Base-by-base conservation (phyloP, 2,329 filamentous ascomycete species). In the Seiridium unicorne region DNA sequence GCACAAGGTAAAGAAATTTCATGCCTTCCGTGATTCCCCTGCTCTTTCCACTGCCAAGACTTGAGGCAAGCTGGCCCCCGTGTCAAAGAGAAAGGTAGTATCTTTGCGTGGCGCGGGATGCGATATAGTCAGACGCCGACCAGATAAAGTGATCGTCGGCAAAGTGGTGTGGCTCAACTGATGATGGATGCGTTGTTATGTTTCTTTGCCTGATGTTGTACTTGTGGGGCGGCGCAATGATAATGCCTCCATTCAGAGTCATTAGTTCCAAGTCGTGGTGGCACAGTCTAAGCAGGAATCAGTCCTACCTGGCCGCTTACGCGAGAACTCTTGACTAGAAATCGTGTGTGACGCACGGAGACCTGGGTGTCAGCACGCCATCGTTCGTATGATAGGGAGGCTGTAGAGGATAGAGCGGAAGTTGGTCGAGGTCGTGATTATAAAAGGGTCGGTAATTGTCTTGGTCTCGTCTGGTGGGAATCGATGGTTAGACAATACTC, bases 201-300 rank as follows among this genome's bases (percentile, higher is more conserved):
- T 26, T 26, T 26, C 18, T 26, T 26, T 26, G 18, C 18, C 18
- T 26, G 18, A 26, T 2, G 18, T 26, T 26, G 18, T 26, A 26
- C 18, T 26, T 26, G 38, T 7, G 55, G 40, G 55, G 11, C 40
- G 55, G 55, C 34, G 31, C 40, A 48, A 57, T 10, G 55, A 57
- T 47, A 57, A 57, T 57, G 40, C 55, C 44, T 57, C 55, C 55
- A 57, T 46, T 47, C 55, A 47, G n/a, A 57, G 44, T 38, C 11
- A 4, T 35, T 26, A 18, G 44, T 40, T 26, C 31, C 31, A 36
- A 36, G 40, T 26, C 31, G 44, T 48, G 40, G 40, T n/a, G 47
- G 55, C 53, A 46, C 18, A 11, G 35, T 44, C n/a, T 40, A 55
- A 34, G 35, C 31, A 18, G 13, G n/a, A 31, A 13, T 55, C 53